A percentile compares a stretch with the other conserved stretches of the same genome.
These are phyloP conservation scores for Ascochyta viciae-villosae DNA, from an alignment of 2,329 filamentous ascomycete genomes.

Conservation along the genomic window DNA sequence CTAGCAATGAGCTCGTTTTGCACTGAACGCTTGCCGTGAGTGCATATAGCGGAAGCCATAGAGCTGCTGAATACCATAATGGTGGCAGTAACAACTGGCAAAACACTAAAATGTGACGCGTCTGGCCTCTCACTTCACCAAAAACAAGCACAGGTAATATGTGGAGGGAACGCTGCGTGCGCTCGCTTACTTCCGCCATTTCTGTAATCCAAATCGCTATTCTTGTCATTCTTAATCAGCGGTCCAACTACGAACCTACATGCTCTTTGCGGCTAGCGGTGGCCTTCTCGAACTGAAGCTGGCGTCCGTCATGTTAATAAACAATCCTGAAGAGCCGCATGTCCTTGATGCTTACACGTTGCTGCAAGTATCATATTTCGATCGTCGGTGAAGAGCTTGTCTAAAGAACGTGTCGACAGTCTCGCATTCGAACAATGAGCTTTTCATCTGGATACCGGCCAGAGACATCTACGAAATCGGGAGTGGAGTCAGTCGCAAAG, in stretches of 20 bases:
- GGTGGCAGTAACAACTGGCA: neutral
- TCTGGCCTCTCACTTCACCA: neutral
- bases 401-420: neutral
- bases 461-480: slow-evolving; percentile 17
- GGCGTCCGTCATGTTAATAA: slow-evolving; percentile 17
- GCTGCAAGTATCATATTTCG: neutral
- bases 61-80: neutral
- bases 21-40: no score
- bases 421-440: slow-evolving; percentile 26
- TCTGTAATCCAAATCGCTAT: slow-evolving; percentile 28
- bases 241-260: slow-evolving; percentile 22
- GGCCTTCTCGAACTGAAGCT: slow-evolving; percentile 18
- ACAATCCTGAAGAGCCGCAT: slow-evolving; percentile 26
- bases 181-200: slow-evolving; percentile 26
- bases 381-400: neutral
- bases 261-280: slow-evolving; percentile 25
- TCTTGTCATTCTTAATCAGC: slow-evolving; percentile 41
- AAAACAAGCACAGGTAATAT: neutral
- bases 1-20: no score
- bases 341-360: slow-evolving; percentile 18
- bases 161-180: slow-evolving; percentile 2
- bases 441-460: slow-evolving; percentile 16
- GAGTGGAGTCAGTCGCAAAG: slow-evolving; percentile 5
- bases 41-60: neutral
- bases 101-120: neutral